Evolutionary conservation across 2,329 filamentous ascomycete species (phyloP).

Genomic region (Apiospora kogelbergensis): DNA sequence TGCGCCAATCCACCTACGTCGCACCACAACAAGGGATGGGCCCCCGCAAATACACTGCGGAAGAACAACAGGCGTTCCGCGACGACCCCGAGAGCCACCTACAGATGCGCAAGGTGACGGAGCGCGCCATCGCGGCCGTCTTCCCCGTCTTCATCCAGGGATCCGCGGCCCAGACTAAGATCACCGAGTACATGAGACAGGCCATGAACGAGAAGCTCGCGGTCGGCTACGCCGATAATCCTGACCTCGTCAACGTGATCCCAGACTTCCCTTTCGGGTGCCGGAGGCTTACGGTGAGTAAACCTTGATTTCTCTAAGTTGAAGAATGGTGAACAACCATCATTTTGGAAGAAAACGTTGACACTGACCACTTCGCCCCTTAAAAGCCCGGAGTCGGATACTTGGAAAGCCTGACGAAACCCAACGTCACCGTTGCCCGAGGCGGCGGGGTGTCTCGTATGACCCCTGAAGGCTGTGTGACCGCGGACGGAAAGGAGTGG

Average conservation of each 20-base stretch:
- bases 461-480: slow-evolving; percentile 26
- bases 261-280: slow-evolving; percentile 33
- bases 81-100: slow-evolving; percentile 41
- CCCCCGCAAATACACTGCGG: slow-evolving; percentile 40
- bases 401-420: slow-evolving; percentile 27
- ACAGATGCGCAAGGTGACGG: slow-evolving; percentile 41
- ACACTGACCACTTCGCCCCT: background rate
- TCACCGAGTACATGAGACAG: slow-evolving; percentile 20
- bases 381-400: slow-evolving; percentile 28
- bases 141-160: slow-evolving; percentile 43
- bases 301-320: too few species aligned
- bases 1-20: slow-evolving; percentile 14
- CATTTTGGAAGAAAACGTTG: too few species aligned
- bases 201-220: slow-evolving; percentile 42
- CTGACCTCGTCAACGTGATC: slow-evolving; percentile 27
- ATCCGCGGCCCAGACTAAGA: slow-evolving; percentile 29
- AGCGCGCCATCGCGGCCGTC: slow-evolving; percentile 41
- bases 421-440: slow-evolving; percentile 25
- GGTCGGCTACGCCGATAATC: slow-evolving; percentile 37
- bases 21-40: slow-evolving; percentile 34
- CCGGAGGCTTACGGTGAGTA: slow-evolving; percentile 25
- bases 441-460: slow-evolving; percentile 20
- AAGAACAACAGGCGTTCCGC: slow-evolving; percentile 37
- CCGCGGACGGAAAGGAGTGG: slow-evolving; percentile 23
- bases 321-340: too few species aligned